Evolutionary conservation across 257 asterid species (phyloP), one percentile per base, ranked within the genome.

Genomic region (Lycium ferocissimum): DNA sequence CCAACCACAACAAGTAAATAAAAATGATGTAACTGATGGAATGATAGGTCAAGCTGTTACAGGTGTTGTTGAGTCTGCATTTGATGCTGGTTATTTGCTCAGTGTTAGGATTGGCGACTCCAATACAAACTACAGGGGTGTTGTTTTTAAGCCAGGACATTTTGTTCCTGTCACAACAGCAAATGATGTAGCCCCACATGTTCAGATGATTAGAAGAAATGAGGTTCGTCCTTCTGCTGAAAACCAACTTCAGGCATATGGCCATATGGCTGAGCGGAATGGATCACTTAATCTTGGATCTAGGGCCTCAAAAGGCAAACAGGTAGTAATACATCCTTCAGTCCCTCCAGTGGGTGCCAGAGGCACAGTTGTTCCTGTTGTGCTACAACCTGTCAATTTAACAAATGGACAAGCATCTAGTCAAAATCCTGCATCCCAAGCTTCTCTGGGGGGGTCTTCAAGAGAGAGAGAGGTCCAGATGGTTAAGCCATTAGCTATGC

Each of bases 121-220:
- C 38, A 86, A 86, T 37, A 89, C 90, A 38, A 93, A 51, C 85
- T 85, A 95, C 84, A 91, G 97, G 86, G 98, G 99, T 4, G 87
- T 95, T 6, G 97, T 96, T 85, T 94, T 96, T 86, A 95, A 95
- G 88, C 97, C 99, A 5, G 99, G 98, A 9, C 92, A 92, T 45
- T 91, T 43, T 80, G 87, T 88, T 69, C 99, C 98, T 8, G 87
- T 96, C 84, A 92, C 99, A 37, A 79, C 91, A 3, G 96, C 92
- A 85, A 95, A 94, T 80, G 99, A 95, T 40, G 81, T 96, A 53
- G 99, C 97, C 22, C 99, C 98, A 5, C 92, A 92, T 85, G 92
- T 88, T 80, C 94, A 83, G 85, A 92, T 93, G 97, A 94, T 96
- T 62, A 83, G 86, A 72, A 92, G 99, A 79, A 91, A 88, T 47